These are phyloP conservation scores for Tubosaeta brunneosetosa DNA, from an alignment of 768 basidiomycete genomes.

Conservation along the genomic window DNA sequence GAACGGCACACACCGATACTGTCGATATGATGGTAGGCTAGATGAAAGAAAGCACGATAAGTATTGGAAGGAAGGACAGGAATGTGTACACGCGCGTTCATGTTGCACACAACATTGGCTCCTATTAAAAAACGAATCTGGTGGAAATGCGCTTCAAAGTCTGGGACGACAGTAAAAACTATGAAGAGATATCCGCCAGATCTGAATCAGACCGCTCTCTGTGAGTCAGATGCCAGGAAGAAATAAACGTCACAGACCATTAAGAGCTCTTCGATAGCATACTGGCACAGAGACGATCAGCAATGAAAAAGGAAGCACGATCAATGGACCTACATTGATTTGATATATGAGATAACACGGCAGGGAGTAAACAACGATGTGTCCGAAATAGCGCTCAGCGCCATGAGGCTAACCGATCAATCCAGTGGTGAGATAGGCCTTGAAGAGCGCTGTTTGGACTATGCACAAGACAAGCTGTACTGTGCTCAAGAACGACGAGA, in stretches of 20 bases:
- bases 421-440: neutral
- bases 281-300: constrained; percentile 3
- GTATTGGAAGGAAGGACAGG: neutral
- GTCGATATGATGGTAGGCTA: constrained; percentile 13
- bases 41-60: neutral
- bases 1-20: constrained; percentile 15
- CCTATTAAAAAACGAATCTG: neutral
- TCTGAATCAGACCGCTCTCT: constrained; percentile 2
- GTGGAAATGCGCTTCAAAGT: neutral
- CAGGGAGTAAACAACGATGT: neutral
- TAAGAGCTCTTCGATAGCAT: constrained; percentile 12
- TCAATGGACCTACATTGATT: constrained; percentile 11
- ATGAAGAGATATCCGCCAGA: constrained; percentile 21
- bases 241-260: constrained; percentile 10
- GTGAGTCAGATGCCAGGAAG: neutral
- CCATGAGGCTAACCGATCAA: neutral
- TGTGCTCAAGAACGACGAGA: constrained; percentile 4
- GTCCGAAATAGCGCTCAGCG: constrained; percentile 1
- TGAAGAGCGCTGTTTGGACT: constrained; percentile 1
- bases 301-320: neutral
- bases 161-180: neutral
- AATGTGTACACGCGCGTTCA: constrained; percentile 7
- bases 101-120: constrained; percentile 3
- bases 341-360: constrained; percentile 15
- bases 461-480: constrained; percentile 8